Conservation (phyloP, 148 eudicot genomes). For the Persicaria tinctoria region DNA sequence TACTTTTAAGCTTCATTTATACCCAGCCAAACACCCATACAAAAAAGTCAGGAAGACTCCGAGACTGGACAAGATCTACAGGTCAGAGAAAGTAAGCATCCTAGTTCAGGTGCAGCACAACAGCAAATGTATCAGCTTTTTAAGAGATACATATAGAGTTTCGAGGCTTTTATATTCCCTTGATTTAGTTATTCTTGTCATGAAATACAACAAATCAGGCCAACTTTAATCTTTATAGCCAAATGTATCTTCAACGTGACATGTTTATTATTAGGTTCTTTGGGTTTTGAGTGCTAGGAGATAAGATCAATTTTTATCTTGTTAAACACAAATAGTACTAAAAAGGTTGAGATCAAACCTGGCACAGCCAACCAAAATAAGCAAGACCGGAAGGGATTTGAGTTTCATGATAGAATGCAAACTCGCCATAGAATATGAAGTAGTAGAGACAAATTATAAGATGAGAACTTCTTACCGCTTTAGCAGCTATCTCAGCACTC, state of each 20-base stretch:
- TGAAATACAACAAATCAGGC: neutral
- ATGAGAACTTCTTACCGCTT: slow-evolving; percentile 53
- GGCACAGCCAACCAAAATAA: neutral
- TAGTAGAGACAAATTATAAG: neutral
- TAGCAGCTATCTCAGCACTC: slow-evolving; percentile 73
- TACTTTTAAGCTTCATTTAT: no score
- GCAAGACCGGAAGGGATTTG: neutral
- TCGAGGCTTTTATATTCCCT: neutral
- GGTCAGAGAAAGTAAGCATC: neutral
- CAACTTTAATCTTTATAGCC: neutral
- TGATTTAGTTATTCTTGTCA: neutral
- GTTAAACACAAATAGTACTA: neutral
- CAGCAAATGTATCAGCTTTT: neutral
- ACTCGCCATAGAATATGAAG: neutral
- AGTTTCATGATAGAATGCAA: neutral
- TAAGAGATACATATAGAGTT: neutral
- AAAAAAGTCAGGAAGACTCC: neutral
- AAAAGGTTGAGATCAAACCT: neutral
- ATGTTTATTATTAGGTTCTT: neutral
- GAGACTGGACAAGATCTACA: neutral
- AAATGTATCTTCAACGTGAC: no score
- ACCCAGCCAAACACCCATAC: no score
- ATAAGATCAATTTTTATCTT: neutral
- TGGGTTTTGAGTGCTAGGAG: neutral
- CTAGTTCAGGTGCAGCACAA: neutral